Base-by-base conservation (phyloP, 768 basidiomycete genomes). In the Infundibulicybe gibba region DNA sequence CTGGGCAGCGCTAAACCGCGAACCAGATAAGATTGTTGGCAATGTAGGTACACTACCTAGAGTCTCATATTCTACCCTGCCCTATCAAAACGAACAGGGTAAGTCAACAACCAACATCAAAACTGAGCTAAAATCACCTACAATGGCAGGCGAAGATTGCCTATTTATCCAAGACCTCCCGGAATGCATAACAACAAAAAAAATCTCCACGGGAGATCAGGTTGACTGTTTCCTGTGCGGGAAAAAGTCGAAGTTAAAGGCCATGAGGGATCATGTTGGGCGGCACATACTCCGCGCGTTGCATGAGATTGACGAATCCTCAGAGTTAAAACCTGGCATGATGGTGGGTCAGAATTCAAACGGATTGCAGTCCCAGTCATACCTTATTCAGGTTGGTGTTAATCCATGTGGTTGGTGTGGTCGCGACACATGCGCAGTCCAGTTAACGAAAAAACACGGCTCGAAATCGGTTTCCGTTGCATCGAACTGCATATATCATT, bases 191-290 rank as follows among this genome's bases (percentile, higher is more conserved):
- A 38, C 17, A 38, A 19, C 35, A 10, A 38, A 38, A 3, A 38
- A 38, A 10, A 10, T 38, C 6, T 14, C 14, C 10, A 8, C 25
- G 8, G 35, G 10, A 6, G 35, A 38, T 6, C 14, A 38, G 17
- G n/a, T 38, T 10, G 35, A 14, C 10, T 38, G 35, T 10, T 38
- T n/a, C 10, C 35, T n/a, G 17, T 38, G 35, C 17, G 35, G 35
- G 6, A 19, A 38, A 19, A 14, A 6, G n/a, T 3, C 10, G n/a
- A 38, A 38, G 10, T 19, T 38, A 38, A 19, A 38, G 10, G 6
- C 17, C n/a, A 14, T 38, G 14, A n/a, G 51, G 15, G 46, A 51
- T 47, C 56, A 57, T 39, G 56, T 57, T 32, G 53, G 48, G 14
- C 31, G 19, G 6, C 56, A 57, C 41, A 48, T 57, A 13, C 44